Conservation (phyloP, 768 basidiomycete species). For the Pleurotus giganteus region DNA sequence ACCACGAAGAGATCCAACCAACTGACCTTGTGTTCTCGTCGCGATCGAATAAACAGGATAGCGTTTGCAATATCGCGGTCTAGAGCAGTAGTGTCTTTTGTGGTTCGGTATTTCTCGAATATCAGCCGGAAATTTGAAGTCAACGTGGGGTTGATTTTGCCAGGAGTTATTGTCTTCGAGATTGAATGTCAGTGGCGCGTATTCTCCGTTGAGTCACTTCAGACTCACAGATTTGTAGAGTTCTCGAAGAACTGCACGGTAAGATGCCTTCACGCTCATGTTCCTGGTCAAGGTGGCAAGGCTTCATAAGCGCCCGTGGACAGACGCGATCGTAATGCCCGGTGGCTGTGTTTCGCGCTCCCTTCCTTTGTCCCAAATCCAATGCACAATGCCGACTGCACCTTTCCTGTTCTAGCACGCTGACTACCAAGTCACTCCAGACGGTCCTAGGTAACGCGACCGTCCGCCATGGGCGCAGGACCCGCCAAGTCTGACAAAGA, state of each 20-base stretch:
- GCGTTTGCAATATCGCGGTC: conserved; percentile 56
- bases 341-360: neutral
- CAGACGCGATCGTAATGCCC: neutral
- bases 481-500: conserved; percentile 1
- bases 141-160: conserved; percentile 41
- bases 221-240: conserved; percentile 52
- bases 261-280: conserved; percentile 21
- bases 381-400: neutral
- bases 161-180: conserved; percentile 26
- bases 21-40: conserved; percentile 74
- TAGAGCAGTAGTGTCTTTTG: conserved; percentile 22
- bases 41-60: conserved; percentile 66
- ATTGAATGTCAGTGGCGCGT: neutral
- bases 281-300: neutral
- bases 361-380: neutral
- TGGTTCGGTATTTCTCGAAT: conserved; percentile 38
- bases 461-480: neutral
- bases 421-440: neutral
- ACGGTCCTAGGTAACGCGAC: neutral
- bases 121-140: conserved; percentile 51
- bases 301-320: neutral
- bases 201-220: conserved; percentile 1
- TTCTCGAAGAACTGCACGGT: conserved; percentile 54
- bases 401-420: neutral
- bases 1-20: neutral